Evolutionary conservation across 2,329 filamentous ascomycete genomes (phyloP), one percentile per base, ranked within the genome.

Genomic region (Fusarium tupiense): DNA sequence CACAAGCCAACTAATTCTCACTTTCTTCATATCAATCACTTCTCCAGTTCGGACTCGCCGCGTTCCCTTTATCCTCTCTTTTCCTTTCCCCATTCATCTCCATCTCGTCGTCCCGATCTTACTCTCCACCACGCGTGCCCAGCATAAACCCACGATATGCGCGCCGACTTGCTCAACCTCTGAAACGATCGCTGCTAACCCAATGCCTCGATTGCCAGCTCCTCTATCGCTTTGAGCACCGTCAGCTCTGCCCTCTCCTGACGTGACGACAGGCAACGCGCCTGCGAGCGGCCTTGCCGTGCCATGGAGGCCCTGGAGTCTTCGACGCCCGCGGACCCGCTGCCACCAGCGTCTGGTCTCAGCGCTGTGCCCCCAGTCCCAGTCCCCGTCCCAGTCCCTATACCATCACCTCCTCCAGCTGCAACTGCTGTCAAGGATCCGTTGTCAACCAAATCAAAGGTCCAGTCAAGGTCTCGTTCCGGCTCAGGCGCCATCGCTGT

Each of bases 231-330:
- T 77, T 67, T 78, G 77, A 78, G 77, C 77, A 75, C 68, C 65
- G 63, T 72, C 67, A 49, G 77, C 76, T 78, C 75, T 68, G 52
- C 63, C 60, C 64, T 77, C 72, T 77, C 74, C 69, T 76, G 72
- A 60, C 57, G 57, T 60, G 57, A 60, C 56, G 24, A 74, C 69
- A 63, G 62, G 61, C 69, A 75, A 53, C 72, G 49, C 69, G 72
- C 72, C 72, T 65, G 50, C 44, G 64, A 71, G 68, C 63, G 74
- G 70, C 71, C 76, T 71, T 56, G 52, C 69, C 75, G 70, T 74
- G 76, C 74, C 68, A 78, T 80, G 78, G 78, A 78, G 63, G 76
- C 70, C 75, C 71, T 78, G 75, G 76, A 77, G 66, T 64, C 70
- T 73, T 77, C 70, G 63, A 66, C 67, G 58, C 66, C 72, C 54